Conservation (phyloP, 2,329 filamentous ascomycete genomes). For the Colletotrichum abscissum region DNA sequence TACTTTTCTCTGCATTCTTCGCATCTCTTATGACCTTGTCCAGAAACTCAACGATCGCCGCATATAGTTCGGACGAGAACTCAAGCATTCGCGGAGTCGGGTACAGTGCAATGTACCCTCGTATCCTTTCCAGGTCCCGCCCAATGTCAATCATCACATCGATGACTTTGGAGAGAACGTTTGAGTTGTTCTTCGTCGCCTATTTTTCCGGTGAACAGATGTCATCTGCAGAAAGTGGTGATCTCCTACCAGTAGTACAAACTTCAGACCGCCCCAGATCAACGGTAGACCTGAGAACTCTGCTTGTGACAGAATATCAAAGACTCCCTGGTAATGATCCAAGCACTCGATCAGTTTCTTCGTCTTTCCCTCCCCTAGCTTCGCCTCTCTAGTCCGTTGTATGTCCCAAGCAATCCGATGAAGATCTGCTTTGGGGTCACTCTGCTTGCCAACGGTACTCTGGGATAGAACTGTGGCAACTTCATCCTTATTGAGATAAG, state of each 20-base stretch:
- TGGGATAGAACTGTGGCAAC: conserved; percentile 25
- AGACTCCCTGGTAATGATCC: conserved; percentile 40
- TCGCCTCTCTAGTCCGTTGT: conserved; percentile 22
- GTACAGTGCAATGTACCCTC: conserved; percentile 38
- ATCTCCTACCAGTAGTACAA: conserved; percentile 24
- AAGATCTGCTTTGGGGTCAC: conserved; percentile 35
- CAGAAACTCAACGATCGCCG: conserved; percentile 41
- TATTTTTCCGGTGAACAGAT: neutral
- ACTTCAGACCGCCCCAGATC: conserved; percentile 40
- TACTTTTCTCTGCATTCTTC: conserved; percentile 37
- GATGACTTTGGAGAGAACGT: conserved; percentile 39
- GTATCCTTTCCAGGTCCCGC: conserved; percentile 39
- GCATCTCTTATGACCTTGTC: conserved; percentile 38
- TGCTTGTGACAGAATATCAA: conserved; percentile 42
- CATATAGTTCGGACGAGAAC: conserved; percentile 41
- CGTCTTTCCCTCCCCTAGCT: conserved; percentile 35
- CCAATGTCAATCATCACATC: conserved; percentile 42
- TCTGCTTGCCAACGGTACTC: conserved; percentile 22
- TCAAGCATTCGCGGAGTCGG: conserved; percentile 42
- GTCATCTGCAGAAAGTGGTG: neutral
- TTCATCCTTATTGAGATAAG: conserved; percentile 37
- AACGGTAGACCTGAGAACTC: conserved; percentile 41
- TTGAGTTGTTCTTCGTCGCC: conserved; percentile 41
- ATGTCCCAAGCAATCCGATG: conserved; percentile 34
- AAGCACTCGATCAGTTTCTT: conserved; percentile 38